These are phyloP conservation scores for Clathrus columnatus DNA, from an alignment of 768 basidiomycete species.

Conservation along the genomic window DNA sequence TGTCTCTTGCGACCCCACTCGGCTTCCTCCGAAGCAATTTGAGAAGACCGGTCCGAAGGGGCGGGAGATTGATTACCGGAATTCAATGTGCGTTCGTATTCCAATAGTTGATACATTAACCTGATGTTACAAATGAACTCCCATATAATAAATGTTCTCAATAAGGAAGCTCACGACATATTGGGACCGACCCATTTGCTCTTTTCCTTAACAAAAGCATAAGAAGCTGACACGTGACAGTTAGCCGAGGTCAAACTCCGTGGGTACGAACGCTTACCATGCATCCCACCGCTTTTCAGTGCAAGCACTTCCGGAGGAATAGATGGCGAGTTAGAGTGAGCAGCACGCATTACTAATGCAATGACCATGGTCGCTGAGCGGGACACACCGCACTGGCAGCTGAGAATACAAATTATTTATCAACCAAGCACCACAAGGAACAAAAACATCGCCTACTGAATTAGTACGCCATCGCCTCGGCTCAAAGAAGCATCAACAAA, in stretches of 20 bases:
- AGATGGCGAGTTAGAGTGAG: conserved; percentile 52
- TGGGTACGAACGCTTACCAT: conserved; percentile 36
- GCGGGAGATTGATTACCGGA: conserved; percentile 39
- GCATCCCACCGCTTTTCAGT: conserved; percentile 64
- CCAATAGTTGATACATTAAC: conserved; percentile 87
- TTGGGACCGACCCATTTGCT: conserved; percentile 85
- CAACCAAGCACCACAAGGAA: conserved; percentile 1
- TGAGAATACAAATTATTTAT: conserved; percentile 25
- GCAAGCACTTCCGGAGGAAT: conserved; percentile 72
- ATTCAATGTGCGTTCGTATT: conserved; percentile 74
- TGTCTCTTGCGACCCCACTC: conserved; percentile 71
- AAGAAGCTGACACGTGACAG: conserved; percentile 30
- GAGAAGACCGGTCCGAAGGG: conserved; percentile 46
- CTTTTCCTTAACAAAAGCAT: conserved; percentile 83
- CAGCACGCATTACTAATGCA: conserved; percentile 90
- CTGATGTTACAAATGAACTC: conserved; percentile 32
- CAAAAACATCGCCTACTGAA: conserved; percentile 55
- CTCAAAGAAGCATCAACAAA: conserved; percentile 72
- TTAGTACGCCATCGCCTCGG: conserved; percentile 70
- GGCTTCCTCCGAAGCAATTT: conserved; percentile 57
- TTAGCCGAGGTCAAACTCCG: not conserved
- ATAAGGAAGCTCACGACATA: conserved; percentile 67
- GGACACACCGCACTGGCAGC: conserved; percentile 91
- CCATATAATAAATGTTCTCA: conserved; percentile 10
- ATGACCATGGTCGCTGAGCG: conserved; percentile 86